These are phyloP conservation scores for Chalaropsis thielavioides DNA, from an alignment of 2,329 filamentous ascomycete species.

Conservation along the genomic window DNA sequence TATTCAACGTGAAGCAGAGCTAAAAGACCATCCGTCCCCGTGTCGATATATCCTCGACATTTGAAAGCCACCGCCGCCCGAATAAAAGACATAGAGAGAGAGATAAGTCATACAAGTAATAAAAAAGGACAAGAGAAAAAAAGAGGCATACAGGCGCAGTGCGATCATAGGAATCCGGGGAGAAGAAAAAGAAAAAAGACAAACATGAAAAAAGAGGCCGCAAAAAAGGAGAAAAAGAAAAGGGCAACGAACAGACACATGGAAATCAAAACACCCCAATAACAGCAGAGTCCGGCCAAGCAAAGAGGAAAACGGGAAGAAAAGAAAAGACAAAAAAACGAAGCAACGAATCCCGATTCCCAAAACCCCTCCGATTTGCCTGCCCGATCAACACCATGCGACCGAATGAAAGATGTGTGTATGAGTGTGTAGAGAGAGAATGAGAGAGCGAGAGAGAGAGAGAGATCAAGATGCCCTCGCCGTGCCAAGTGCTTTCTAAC, in stretches of 20 bases:
- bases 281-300: not conserved
- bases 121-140: slow-evolving; percentile 16
- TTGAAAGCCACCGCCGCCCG: slow-evolving; percentile 13
- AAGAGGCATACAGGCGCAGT: slow-evolving; percentile 14
- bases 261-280: not conserved
- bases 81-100: not conserved
- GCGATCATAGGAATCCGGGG: slow-evolving; percentile 11
- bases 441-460: not conserved
- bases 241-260: not conserved
- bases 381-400: slow-evolving; percentile 8
- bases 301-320: not conserved
- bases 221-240: slow-evolving; percentile 5
- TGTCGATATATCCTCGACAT: slow-evolving; percentile 11
- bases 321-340: slow-evolving; percentile 5
- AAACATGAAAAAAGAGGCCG: slow-evolving; percentile 5
- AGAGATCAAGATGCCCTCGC: slow-evolving; percentile 1
- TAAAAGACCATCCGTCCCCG: slow-evolving; percentile 8
- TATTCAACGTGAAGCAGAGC: not conserved
- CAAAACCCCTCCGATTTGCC: slow-evolving; percentile 7
- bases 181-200: too few relatives aligned
- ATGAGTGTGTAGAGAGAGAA: not conserved
- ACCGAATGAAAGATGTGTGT: slow-evolving; percentile 7
- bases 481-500: slow-evolving; percentile 11
- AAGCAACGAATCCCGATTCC: slow-evolving; percentile 6
- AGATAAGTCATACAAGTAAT: slow-evolving; percentile 7